Evolutionary conservation across 2,329 filamentous ascomycete genomes (phyloP).

Genomic region (Fusarium anguioides): DNA sequence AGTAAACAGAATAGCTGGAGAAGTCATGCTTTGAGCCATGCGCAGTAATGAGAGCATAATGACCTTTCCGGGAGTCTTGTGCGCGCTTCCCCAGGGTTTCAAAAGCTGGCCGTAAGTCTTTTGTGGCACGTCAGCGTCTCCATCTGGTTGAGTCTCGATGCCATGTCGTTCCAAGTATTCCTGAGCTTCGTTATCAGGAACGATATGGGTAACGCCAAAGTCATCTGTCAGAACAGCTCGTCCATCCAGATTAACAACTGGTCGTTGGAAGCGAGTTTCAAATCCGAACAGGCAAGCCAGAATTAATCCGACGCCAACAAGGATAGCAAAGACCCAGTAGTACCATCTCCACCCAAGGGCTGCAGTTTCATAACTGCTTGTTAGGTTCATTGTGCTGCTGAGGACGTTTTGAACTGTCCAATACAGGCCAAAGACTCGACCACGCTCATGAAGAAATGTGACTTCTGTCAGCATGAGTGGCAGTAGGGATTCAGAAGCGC

Average conservation of each 20-base stretch:
- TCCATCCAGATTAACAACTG: background rate
- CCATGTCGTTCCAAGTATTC: background rate
- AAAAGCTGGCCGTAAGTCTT: background rate
- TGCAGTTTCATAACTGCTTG: background rate
- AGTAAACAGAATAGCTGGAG: background rate
- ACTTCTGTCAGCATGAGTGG: background rate
- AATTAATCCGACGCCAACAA: fast-evolving
- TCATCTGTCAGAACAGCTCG: background rate
- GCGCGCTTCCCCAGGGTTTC: background rate
- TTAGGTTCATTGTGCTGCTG: background rate
- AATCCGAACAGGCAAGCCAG: fast-evolving
- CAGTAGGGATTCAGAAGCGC: background rate
- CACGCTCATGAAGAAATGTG: background rate
- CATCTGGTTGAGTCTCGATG: fast-evolving
- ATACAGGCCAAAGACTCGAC: background rate
- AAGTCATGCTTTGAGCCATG: background rate
- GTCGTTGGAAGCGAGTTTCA: background rate
- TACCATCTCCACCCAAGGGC: background rate
- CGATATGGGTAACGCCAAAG: background rate
- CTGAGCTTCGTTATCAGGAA: background rate
- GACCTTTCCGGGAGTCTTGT: background rate
- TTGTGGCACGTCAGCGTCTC: fast-evolving
- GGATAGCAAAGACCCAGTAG: background rate
- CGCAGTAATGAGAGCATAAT: background rate
- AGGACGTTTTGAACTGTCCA: background rate